phyloP scores from a whole-genome alignment of 2,329 filamentous ascomycete genomes.

The Ceratocystis albifundus region DNA sequence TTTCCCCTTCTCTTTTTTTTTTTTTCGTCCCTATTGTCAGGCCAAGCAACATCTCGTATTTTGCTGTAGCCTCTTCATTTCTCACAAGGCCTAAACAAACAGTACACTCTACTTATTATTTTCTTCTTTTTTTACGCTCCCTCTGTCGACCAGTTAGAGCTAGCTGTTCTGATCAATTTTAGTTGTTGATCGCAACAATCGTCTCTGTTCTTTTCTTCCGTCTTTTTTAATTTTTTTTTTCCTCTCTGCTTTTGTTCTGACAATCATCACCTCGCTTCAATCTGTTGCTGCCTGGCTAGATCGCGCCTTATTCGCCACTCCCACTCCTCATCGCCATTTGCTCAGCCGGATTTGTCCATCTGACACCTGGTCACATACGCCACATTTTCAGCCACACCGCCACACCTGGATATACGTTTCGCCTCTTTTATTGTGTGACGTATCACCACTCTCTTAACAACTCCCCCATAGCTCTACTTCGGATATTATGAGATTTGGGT shows the following conservation, averaged over 20 bases:
- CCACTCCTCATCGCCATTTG: slow-evolving; percentile 14
- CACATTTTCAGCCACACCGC: slow-evolving; percentile 8
- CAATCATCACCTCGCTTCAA: slow-evolving; percentile 1
- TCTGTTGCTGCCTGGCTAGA: slow-evolving; percentile 16
- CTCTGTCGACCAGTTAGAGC: slow-evolving; percentile 9
- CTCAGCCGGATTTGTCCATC: slow-evolving; percentile 16
- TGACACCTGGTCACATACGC: slow-evolving; percentile 6
- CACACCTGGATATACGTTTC: background rate
- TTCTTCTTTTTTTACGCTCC: slow-evolving; percentile 9
- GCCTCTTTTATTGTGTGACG: slow-evolving; percentile 5
- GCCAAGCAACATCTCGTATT: slow-evolving; percentile 14
- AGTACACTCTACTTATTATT: background rate
- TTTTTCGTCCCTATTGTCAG: background rate
- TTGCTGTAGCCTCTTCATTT: slow-evolving; percentile 20
- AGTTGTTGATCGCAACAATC: slow-evolving; percentile 4
- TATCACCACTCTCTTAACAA: background rate
- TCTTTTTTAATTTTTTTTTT: slow-evolving; percentile 6
- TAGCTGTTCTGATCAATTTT: background rate
- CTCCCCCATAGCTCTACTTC: background rate
- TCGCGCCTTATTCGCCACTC: slow-evolving; percentile 22
- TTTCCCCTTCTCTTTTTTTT: slow-evolving; percentile 8
- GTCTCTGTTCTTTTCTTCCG: slow-evolving; percentile 14
- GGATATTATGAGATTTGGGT: slow-evolving; percentile 9
- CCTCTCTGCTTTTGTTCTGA: slow-evolving; percentile 6
- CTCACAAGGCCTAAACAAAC: slow-evolving; percentile 13